Conservation (phyloP, 768 basidiomycete genomes). For the Mycena indigotica region DNA sequence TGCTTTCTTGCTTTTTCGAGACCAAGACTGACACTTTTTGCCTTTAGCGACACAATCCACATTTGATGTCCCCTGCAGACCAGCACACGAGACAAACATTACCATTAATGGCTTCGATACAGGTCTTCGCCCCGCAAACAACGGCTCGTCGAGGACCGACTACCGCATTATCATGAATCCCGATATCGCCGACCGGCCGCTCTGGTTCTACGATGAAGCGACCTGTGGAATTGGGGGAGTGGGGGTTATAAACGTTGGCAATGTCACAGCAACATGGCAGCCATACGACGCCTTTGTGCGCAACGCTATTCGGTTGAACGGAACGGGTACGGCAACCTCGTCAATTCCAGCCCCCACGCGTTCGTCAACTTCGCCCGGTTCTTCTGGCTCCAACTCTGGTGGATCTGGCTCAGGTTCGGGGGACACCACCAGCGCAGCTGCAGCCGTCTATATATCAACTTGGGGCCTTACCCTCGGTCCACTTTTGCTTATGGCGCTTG, state of each 20-base stretch:
- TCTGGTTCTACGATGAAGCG: constrained; percentile 64
- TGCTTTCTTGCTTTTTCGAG: too few relatives aligned
- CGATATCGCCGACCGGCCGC: constrained; percentile 44
- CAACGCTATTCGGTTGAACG: constrained; percentile 59
- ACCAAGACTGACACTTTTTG: too few relatives aligned
- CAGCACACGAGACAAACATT: constrained; percentile 47
- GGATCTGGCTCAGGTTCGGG: neutral
- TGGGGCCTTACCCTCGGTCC: neutral
- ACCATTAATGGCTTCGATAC: constrained; percentile 64
- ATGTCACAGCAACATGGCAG: constrained; percentile 37
- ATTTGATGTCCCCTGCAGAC: constrained; percentile 56
- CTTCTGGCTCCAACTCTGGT: neutral
- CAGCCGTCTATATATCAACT: neutral
- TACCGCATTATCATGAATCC: constrained; percentile 45
- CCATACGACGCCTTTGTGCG: constrained; percentile 38
- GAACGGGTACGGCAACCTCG: constrained; percentile 37
- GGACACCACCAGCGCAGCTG: neutral
- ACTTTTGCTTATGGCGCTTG: neutral
- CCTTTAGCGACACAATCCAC: constrained; percentile 60
- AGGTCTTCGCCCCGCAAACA: constrained; percentile 48
- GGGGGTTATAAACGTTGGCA: constrained; percentile 61
- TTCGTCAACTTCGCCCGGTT: constrained; percentile 11
- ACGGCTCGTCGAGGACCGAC: constrained; percentile 48
- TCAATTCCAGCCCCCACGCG: constrained; percentile 16
- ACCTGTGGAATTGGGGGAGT: constrained; percentile 61